These are phyloP conservation scores for Phanerochaete sordida DNA, from an alignment of 768 basidiomycete species.

Conservation along the genomic window DNA sequence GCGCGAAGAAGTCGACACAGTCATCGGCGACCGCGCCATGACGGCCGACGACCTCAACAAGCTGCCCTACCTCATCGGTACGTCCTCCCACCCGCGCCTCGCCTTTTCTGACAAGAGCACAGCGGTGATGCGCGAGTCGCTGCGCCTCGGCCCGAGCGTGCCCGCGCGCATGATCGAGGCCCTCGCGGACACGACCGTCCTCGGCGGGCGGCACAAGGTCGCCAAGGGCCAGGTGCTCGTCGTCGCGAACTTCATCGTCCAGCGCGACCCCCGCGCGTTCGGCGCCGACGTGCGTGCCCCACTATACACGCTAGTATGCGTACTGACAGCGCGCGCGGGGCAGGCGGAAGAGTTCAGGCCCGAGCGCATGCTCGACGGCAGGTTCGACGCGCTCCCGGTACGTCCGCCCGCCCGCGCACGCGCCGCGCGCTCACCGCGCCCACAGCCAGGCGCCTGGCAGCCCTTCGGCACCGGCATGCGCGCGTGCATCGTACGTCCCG, in stretches of 20 bases:
- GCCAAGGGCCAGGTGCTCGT: slow-evolving; percentile 26
- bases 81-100: not conserved
- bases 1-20: slow-evolving; percentile 44
- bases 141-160: slow-evolving; percentile 37
- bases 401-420: not conserved
- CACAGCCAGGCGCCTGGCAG: slow-evolving; percentile 40
- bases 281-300: slow-evolving; percentile 41
- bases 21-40: slow-evolving; percentile 36
- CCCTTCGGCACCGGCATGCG: slow-evolving; percentile 31
- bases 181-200: slow-evolving; percentile 33
- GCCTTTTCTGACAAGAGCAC: not conserved
- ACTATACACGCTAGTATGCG: not conserved
- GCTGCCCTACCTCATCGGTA: slow-evolving; percentile 40
- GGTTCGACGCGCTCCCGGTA: slow-evolving; percentile 44
- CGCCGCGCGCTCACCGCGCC: not conserved
- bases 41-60: slow-evolving; percentile 39
- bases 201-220: slow-evolving; percentile 37
- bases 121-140: slow-evolving; percentile 36
- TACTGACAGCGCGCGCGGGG: not conserved
- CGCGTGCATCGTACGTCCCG: slow-evolving; percentile 21
- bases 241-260: slow-evolving; percentile 27
- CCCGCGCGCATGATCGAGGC: slow-evolving; percentile 31
- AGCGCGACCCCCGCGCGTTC: slow-evolving; percentile 42
- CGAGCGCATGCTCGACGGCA: slow-evolving; percentile 46
- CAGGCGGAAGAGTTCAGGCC: slow-evolving; percentile 39